These are phyloP conservation scores for Melastoma malabathricum DNA, from an alignment of 345 rosid genomes.

Conservation along the genomic window DNA sequence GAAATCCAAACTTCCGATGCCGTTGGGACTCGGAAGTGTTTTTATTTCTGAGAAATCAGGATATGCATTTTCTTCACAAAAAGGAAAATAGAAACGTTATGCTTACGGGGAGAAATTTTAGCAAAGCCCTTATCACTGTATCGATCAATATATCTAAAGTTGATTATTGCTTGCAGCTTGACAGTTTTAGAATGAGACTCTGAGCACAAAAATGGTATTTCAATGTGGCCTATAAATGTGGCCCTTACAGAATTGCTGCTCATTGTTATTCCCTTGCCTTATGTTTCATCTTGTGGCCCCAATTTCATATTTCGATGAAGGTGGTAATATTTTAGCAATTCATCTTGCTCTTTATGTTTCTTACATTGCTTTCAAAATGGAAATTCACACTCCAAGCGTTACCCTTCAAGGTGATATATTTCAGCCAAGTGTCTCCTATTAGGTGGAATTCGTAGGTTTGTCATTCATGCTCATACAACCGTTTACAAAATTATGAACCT, in stretches of 20 bases:
- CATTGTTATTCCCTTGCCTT: not conserved
- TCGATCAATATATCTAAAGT: no score
- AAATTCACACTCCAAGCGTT: constrained; percentile 64
- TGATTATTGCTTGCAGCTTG: not conserved
- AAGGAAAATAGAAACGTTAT: no score
- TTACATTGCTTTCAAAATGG: constrained; percentile 74
- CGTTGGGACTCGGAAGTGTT: no score
- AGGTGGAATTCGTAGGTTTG: constrained; percentile 92
- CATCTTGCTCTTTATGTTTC: constrained; percentile 6
- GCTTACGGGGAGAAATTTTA: no score
- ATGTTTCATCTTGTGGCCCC: not conserved
- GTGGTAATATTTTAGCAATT: not conserved
- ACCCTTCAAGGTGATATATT: constrained; percentile 93
- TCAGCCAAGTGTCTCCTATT: constrained; percentile 91
- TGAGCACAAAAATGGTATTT: not conserved
- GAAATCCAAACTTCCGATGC: no score
- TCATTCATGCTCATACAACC: not conserved
- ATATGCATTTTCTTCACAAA: no score
- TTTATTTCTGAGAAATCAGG: no score
- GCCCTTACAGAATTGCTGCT: not conserved
- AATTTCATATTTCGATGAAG: not conserved
- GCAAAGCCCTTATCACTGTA: no score
- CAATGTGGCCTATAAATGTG: not conserved
- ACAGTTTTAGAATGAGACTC: not conserved
- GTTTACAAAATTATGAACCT: not conserved